These are phyloP conservation scores for Kodamaea arcana DNA, from an alignment of 1,139 yeast genomes.

Conservation along the genomic window DNA sequence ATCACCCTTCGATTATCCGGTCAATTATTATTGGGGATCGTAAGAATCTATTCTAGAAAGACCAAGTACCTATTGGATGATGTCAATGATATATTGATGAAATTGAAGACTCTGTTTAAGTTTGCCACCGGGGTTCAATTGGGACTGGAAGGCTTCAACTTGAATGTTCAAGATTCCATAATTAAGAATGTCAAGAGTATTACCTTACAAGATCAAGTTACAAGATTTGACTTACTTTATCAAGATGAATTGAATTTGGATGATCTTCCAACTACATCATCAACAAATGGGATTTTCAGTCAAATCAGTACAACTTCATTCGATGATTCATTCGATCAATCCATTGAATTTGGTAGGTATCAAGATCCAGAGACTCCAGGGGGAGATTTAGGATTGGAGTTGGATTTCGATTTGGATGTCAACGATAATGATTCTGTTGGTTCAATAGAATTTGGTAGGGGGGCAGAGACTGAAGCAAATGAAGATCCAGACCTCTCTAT, in stretches of 20 bases:
- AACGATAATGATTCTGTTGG: slow-evolving; percentile 10
- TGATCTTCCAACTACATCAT: slow-evolving; percentile 21
- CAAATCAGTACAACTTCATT: slow-evolving; percentile 7
- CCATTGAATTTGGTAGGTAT: slow-evolving; percentile 58
- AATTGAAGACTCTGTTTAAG: slow-evolving; percentile 69
- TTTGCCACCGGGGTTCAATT: slow-evolving; percentile 31
- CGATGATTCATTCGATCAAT: slow-evolving; percentile 35
- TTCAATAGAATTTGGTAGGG: slow-evolving; percentile 46
- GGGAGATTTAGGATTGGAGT: slow-evolving; percentile 50
- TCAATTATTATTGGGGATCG: slow-evolving; percentile 83
- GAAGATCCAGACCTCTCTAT: slow-evolving; percentile 30
- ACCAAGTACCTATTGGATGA: slow-evolving; percentile 84
- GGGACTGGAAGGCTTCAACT: slow-evolving; percentile 31
- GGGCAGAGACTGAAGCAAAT: slow-evolving; percentile 21
- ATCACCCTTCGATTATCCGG: slow-evolving; percentile 84
- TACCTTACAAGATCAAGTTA: slow-evolving; percentile 71
- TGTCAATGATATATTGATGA: slow-evolving; percentile 71
- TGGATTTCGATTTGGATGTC: slow-evolving; percentile 39
- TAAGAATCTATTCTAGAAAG: slow-evolving; percentile 80
- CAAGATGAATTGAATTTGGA: slow-evolving; percentile 63
- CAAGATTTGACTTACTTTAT: slow-evolving; percentile 68
- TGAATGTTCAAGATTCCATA: slow-evolving; percentile 49
- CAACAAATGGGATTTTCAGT: slow-evolving; percentile 12
- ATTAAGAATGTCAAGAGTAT: slow-evolving; percentile 53
- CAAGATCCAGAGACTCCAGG: slow-evolving; percentile 20